These are phyloP conservation scores for Rhizopogon roseolus DNA, from an alignment of 768 basidiomycete genomes.

Conservation along the genomic window DNA sequence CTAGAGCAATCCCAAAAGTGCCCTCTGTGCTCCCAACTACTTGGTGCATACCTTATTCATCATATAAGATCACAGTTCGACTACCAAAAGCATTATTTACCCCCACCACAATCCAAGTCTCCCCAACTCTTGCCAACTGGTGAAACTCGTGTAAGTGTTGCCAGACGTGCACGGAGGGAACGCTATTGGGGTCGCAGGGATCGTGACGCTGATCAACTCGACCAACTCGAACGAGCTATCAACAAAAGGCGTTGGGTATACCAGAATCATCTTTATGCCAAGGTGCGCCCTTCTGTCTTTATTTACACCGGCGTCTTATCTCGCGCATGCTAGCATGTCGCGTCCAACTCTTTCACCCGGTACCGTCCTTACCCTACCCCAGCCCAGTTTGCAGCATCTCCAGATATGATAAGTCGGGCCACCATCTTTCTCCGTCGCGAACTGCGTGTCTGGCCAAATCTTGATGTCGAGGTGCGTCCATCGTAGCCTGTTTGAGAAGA, in stretches of 20 bases:
- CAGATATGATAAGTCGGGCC: constrained; percentile 69
- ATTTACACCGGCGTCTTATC: background rate
- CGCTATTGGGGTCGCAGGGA: constrained; percentile 55
- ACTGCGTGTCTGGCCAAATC: constrained; percentile 77
- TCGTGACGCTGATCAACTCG: constrained; percentile 40
- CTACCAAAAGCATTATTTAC: constrained; percentile 75
- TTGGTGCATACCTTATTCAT: constrained; percentile 77
- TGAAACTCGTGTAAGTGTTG: constrained; percentile 22
- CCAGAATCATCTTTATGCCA: constrained; percentile 73
- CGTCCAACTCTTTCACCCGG: constrained; percentile 79
- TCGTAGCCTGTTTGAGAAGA: background rate
- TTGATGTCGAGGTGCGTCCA: constrained; percentile 79
- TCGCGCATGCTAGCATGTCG: constrained; percentile 67
- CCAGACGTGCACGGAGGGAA: constrained; percentile 30
- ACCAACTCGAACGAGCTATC: constrained; percentile 74
- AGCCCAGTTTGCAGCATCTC: constrained; percentile 73
- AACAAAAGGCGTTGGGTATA: constrained; percentile 77
- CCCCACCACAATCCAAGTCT: constrained; percentile 54
- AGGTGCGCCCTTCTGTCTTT: constrained; percentile 43
- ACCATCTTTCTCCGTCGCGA: constrained; percentile 82
- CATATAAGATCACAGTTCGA: constrained; percentile 72
- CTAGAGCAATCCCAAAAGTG: constrained; percentile 75
- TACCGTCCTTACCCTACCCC: constrained; percentile 91
- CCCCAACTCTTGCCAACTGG: constrained; percentile 27
- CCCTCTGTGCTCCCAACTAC: constrained; percentile 65